Base-by-base conservation (phyloP, 139 green algal genomes). In the Desmodesmus armatus region DNA sequence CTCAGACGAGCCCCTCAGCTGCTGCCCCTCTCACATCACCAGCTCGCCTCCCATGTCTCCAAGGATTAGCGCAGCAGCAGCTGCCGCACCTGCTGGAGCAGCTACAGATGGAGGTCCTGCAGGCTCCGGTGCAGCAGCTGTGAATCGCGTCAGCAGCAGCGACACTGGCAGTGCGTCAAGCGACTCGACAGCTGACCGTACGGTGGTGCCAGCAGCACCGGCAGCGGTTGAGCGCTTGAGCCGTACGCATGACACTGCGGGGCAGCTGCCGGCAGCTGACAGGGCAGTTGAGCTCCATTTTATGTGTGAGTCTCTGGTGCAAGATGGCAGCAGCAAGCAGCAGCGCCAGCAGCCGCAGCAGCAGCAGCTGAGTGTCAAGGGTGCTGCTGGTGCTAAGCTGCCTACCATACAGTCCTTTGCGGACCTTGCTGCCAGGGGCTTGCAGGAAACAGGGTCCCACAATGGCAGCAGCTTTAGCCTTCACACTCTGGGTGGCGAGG, bases 271-370 rank as follows among this genome's bases (percentile, higher is more conserved):
- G n/a, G 43, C 75, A 53, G 33, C 75, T 35, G 75, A 71, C 35
- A 82, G 75, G 53, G 75, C 75, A 5, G 25, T 70, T 40, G 75
- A 82, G 75, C 53, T 82, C 21, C 33, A 80, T 25, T 21, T 11
- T 19, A 80, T 80, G 72, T 29, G 29, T n/a, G 3, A 65, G 6
- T 41, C 39, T 29, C 9, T 55, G 47, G 13, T 21, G 47, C 47
- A 55, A 55, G 13, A 7, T 55, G 47, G 47, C 7, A 29, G 62
- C 62, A 71, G 27, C 27, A 6, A 71, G 62, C 62, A 71, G 62
- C 62, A 71, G 3, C 60, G 15, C 7, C 60, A 79, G 72, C 72
- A 80, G 29, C 67, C 53, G 53, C 53, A 66, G 35, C 43, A 82
- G 33, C 51, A 58, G 75, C 75, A 69, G 23, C 27, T 82, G 35